Base-by-base conservation (phyloP, 1,284 basidiomycete genomes). In the Phlebopus sp. region DNA sequence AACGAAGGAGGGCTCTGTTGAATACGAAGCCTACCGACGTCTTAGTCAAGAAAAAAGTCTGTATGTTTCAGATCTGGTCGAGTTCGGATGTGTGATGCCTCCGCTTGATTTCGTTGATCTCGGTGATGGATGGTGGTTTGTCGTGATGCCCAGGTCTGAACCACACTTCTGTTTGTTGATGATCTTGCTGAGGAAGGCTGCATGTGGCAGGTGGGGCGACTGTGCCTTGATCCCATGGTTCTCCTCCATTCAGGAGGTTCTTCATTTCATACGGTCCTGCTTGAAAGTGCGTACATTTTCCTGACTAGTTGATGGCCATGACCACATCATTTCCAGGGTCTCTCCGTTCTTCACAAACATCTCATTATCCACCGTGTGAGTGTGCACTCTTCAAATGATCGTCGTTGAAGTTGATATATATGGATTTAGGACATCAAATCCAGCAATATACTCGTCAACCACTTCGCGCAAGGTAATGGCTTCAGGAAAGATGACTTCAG, bases 61-160 rank as follows among this genome's bases (percentile, higher is more conserved):
- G n/a, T n/a, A n/a, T n/a, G n/a, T n/a, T n/a, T n/a, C n/a, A n/a
- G n/a, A n/a, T n/a, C n/a, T n/a, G n/a, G n/a, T n/a, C n/a, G n/a
- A n/a, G n/a, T n/a, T n/a, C n/a, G n/a, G n/a, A n/a, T n/a, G n/a
- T n/a, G n/a, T n/a, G n/a, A n/a, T n/a, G n/a, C n/a, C n/a, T n/a
- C n/a, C n/a, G n/a, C n/a, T n/a, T n/a, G n/a, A n/a, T n/a, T n/a
- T n/a, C n/a, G n/a, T n/a, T n/a, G n/a, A n/a, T n/a, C n/a, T 43
- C 14, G 19, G 25, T 14, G 50, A 51, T 7, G 47, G 47, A 31
- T 41, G 51, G 34, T 58, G 51, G 44, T 56, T 59, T 42, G 48
- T 45, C 9, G 52, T 59, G 13, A 59, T 61, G 53, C 59, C 58
- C 32, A 52, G 56, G 58, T 58, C 27, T 4, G 45, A 23, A 29